These are phyloP conservation scores for Rhodotorula graminis DNA, from an alignment of 768 basidiomycete genomes.

Conservation along the genomic window DNA sequence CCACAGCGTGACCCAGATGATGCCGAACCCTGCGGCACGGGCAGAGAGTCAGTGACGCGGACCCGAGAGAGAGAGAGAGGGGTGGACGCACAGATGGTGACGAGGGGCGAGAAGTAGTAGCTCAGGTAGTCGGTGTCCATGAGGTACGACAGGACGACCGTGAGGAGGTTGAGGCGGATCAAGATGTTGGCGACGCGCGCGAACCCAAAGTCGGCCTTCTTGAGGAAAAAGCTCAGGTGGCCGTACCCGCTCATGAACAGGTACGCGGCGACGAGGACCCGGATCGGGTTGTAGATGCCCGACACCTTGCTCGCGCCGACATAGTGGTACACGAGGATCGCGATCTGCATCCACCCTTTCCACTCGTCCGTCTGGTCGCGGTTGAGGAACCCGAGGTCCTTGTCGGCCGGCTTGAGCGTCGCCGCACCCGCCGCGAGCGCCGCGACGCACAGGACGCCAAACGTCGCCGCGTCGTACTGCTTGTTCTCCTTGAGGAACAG, in stretches of 20 bases:
- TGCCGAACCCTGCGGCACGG: conserved; percentile 58
- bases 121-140: conserved; percentile 90
- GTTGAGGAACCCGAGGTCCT: conserved; percentile 81
- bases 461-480: conserved; percentile 65
- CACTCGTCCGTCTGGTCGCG: conserved; percentile 93
- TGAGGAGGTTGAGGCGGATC: conserved; percentile 76
- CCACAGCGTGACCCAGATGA: conserved; percentile 75
- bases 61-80: too few species aligned
- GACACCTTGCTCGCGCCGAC: conserved; percentile 81
- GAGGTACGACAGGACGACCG: conserved; percentile 73
- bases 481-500: conserved; percentile 89
- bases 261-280: conserved; percentile 72
- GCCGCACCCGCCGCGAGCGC: conserved; percentile 59
- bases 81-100: conserved; percentile 59
- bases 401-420: conserved; percentile 64
- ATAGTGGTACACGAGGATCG: conserved; percentile 89
- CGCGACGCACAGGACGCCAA: conserved; percentile 57
- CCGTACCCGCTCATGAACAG: conserved; percentile 88
- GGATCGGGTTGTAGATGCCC: conserved; percentile 88
- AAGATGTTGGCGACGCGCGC: conserved; percentile 69
- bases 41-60: not conserved
- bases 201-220: conserved; percentile 81
- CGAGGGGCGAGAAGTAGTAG: conserved; percentile 85
- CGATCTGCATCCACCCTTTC: conserved; percentile 98
- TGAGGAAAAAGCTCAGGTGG: conserved; percentile 66